Base-by-base conservation (phyloP, 345 rosid species). In the Capsella bursapastoris region DNA sequence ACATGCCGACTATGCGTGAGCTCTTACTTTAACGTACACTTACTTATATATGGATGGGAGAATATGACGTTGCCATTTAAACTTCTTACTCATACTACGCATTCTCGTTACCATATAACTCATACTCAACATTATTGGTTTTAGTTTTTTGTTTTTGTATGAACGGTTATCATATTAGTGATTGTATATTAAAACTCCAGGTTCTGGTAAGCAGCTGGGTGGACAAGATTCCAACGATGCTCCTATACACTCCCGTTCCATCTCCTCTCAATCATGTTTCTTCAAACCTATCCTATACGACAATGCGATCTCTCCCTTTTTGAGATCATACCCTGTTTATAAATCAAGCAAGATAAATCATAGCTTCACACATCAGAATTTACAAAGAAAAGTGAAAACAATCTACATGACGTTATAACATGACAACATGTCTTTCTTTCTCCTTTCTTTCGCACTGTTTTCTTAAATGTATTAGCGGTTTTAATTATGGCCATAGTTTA, bases 1-100 rank as follows among this genome's bases (percentile, higher is more conserved):
- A 75, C 73, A 67, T 67, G 63, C 62, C 59, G 78, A 74, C 51
- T 28, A 66, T 67, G 29, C 78, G 62, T 58, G 73, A 75, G 68
- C 73, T 67, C 55, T 59, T 75, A 75, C 78, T 75, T 75, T 67
- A 68, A 75, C 79, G 73, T 75, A 67, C 56, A 60, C 43, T 56
- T 66, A 60, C 43, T 56, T 66, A 14, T 43, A 18, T 66, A 50
- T 74, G 35, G 47, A 55, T 22, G 38, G 57, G 41, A 57, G 64
- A 40, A 74, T 58, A 12, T 67, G 78, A 67, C 78, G 62, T 67
- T 74, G 47, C 73, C 53, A 18, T 59, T 44, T 58, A 67, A 22
- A 67, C 62, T 67, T 67, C 56, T 48, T 48, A 47, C 48, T 65
- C 50, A 64, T 73, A 64, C 70, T 73, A 64, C 70, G 28, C 28